Evolutionary conservation across 768 basidiomycete genomes (phyloP).

Genomic region (Agaricus blazei): DNA sequence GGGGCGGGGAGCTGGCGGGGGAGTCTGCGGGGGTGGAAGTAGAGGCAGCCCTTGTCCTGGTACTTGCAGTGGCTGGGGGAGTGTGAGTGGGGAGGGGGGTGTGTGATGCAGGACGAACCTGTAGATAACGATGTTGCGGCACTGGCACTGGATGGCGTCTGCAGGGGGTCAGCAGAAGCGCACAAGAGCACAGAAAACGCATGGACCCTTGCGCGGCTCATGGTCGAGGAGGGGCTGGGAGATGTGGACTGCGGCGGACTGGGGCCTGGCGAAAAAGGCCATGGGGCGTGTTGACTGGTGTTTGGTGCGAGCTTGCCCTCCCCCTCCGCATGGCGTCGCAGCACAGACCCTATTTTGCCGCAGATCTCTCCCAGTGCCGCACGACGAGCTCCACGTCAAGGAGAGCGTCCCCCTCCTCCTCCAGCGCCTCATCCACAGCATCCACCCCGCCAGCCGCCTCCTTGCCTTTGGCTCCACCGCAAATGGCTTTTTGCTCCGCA

Average conservation of each 20-base stretch:
- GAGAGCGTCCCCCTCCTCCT: conserved; percentile 94
- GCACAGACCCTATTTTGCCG: conserved; percentile 51
- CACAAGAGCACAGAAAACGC: too few species aligned
- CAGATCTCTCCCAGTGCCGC: conserved; percentile 85
- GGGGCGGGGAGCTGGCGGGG: conserved; percentile 14
- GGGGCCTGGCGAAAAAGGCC: conserved; percentile 68
- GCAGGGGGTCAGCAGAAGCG: not conserved
- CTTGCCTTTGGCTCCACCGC: conserved; percentile 95
- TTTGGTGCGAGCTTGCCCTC: conserved; percentile 13
- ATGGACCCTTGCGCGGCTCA: conserved; percentile 56
- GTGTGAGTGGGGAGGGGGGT: too few species aligned
- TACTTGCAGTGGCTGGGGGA: conserved; percentile 84
- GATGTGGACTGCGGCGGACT: conserved; percentile 66
- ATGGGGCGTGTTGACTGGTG: conserved; percentile 26
- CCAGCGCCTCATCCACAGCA: conserved; percentile 90
- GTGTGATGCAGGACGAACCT: too few species aligned
- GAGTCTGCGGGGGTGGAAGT: conserved; percentile 58
- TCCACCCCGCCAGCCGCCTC: conserved; percentile 87
- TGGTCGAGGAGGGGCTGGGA: conserved; percentile 50
- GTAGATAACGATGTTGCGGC: conserved; percentile 88
- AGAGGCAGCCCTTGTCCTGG: conserved; percentile 82
- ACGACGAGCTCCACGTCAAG: conserved; percentile 89
- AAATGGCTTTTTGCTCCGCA: conserved; percentile 94
- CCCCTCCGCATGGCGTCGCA: conserved; percentile 25
- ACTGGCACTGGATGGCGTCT: conserved; percentile 76